Evolutionary conservation across 768 basidiomycete species (phyloP), one percentile per base, ranked within the genome.

Genomic region (Trametes coccinea): DNA sequence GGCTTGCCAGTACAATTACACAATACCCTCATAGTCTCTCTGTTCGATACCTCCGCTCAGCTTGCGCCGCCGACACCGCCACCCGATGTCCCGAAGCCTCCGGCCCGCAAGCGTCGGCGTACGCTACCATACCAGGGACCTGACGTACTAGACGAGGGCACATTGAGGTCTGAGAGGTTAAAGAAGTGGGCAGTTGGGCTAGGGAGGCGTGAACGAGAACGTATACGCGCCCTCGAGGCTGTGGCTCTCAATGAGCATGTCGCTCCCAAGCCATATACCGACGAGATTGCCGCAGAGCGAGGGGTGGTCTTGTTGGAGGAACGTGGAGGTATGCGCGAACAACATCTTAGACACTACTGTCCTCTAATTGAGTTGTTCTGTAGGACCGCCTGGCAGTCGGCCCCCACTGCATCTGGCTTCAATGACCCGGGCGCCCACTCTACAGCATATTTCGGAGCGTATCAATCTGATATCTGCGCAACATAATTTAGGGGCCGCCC

Each of bases 381-480:
- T 50, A 90, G 89, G 88, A 53, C 82, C 84, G 1, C 82, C 91
- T 2, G 91, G 91, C 4, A 89, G 83, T 63, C 84, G 89, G 33
- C 74, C 87, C 22, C 84, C 87, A 2, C 77, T 92, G 7, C 87
- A 91, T 57, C 80, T 93, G n/a, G 84, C 89, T 37, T 85, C 90
- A 8, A 81, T 83, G 59, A 88, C 88, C 4, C 84, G 85, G 56
- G 87, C 85, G 5, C 88, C 89, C 4, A 90, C 88, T 1, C 69
- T 88, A 22, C 88, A 91, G 69, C 90, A 92, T 63, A 84, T 93
- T 45, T 81, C 84, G 6, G 91, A 93, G 66, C 82, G 90, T 57
- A 84, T 92, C 61, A 91, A 91, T 67, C 83, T 93, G 37, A 88
- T 92, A 62, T 90, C 86, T 43, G 88, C 89, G 1, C 91, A 93